Conservation (phyloP, 2,329 filamentous ascomycete genomes). For the Penicillium sp. region DNA sequence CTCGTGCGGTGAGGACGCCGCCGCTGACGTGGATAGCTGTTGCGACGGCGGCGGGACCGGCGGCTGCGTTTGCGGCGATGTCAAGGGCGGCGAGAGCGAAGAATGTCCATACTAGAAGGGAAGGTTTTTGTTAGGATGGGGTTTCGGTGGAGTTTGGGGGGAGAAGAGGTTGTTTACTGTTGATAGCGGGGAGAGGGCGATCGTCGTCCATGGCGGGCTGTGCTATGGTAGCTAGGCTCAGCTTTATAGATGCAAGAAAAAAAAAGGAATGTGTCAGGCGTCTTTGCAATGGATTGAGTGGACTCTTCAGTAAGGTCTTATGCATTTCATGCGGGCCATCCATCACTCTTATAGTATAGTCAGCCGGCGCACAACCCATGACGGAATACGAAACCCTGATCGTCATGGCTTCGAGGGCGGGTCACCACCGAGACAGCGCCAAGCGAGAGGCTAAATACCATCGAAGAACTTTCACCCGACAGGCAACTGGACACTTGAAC, state of each 20-base stretch:
- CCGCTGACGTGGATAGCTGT: constrained; percentile 27
- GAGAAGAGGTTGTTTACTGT: constrained; percentile 13
- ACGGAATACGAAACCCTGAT: background rate
- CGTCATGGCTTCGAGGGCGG: background rate
- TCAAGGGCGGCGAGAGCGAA: constrained; percentile 27
- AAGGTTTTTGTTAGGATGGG: background rate
- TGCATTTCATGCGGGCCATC: background rate
- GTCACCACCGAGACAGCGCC: background rate
- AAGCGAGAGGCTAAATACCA: constrained; percentile 10
- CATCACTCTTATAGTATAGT: background rate
- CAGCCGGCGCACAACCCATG: background rate
- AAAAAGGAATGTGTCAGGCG: background rate
- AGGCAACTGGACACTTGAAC: background rate
- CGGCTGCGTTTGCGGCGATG: constrained; percentile 25
- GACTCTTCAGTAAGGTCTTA: background rate
- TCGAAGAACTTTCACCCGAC: background rate
- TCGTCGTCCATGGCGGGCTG: constrained; percentile 12
- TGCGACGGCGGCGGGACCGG: constrained; percentile 27
- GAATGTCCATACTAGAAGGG: constrained; percentile 22
- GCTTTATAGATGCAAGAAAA: background rate
- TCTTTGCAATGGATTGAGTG: background rate
- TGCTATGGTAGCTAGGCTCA: background rate
- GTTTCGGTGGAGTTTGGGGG: background rate
- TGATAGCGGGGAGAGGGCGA: constrained; percentile 18
- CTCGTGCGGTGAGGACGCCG: constrained; percentile 20